These are phyloP conservation scores for Lathyrus sativus DNA, from an alignment of 306 rosid species.

Conservation along the genomic window DNA sequence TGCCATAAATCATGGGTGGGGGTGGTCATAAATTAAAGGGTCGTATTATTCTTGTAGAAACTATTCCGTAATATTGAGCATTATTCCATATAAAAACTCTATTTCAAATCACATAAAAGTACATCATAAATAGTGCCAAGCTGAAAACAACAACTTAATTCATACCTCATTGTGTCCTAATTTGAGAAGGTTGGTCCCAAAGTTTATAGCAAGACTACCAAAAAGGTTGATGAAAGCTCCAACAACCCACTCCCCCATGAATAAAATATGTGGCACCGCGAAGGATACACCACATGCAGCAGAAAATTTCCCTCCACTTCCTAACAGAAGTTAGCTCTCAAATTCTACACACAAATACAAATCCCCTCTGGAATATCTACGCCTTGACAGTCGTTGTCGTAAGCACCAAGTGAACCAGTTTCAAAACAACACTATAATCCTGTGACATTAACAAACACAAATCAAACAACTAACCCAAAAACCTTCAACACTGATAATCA, in stretches of 20 bases:
- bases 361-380: conserved; percentile 11
- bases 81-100: too few relatives aligned
- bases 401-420: conserved; percentile 27
- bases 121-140: not conserved
- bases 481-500: conserved; percentile 9
- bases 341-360: conserved; percentile 22
- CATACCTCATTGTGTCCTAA: conserved; percentile 93
- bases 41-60: too few relatives aligned
- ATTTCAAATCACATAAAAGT: not conserved
- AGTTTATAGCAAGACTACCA: conserved; percentile 96
- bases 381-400: conserved; percentile 24
- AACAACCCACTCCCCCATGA: conserved; percentile 98
- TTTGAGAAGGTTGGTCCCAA: conserved; percentile 95
- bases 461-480: conserved; percentile 4
- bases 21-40: too few relatives aligned
- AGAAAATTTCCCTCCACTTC: conserved; percentile 33
- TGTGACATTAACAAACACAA: conserved; percentile 27
- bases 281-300: conserved; percentile 57
- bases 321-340: conserved; percentile 30
- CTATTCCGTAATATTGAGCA: too few relatives aligned
- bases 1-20: too few relatives aligned
- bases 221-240: conserved; percentile 96
- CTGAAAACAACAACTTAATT: not conserved
- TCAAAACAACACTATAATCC: conserved; percentile 28
- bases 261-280: conserved; percentile 43